Evolutionary conservation across 768 basidiomycete species (phyloP).

Genomic region (Pseudohyphozyma bogoriensis): DNA sequence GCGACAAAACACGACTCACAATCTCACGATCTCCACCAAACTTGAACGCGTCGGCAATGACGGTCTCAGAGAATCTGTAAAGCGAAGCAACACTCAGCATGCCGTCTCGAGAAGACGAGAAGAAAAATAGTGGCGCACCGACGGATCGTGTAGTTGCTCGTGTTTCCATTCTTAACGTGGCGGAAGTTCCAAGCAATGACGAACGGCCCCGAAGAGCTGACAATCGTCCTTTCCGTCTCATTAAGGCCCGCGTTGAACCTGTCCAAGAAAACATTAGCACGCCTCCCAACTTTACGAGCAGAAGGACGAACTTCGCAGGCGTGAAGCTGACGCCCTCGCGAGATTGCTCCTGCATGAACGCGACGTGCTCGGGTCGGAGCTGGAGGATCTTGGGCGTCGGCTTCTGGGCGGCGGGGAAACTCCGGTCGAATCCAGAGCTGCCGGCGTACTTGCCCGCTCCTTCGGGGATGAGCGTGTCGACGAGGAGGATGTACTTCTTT

Average conservation of each 20-base stretch:
- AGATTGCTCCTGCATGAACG: constrained; percentile 58
- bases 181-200: constrained; percentile 76
- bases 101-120: background rate
- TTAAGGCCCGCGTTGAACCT: constrained; percentile 90
- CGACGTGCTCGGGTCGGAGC: constrained; percentile 80
- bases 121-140: background rate
- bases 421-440: constrained; percentile 50
- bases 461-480: constrained; percentile 88
- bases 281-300: constrained; percentile 5
- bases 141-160: constrained; percentile 92
- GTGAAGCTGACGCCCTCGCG: constrained; percentile 71
- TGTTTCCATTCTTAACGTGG: constrained; percentile 82
- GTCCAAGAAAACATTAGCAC: constrained; percentile 7
- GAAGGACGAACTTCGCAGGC: constrained; percentile 62
- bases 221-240: constrained; percentile 84
- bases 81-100: constrained; percentile 1
- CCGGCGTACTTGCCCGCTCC: constrained; percentile 50
- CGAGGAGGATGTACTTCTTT: constrained; percentile 81
- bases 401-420: constrained; percentile 89
- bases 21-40: constrained; percentile 97
- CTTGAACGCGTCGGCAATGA: constrained; percentile 96
- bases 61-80: constrained; percentile 70
- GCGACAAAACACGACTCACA: constrained; percentile 47
- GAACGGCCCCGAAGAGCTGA: constrained; percentile 69
- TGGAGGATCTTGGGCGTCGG: constrained; percentile 81